These are phyloP conservation scores for Saprolegnia diclina DNA, from an alignment of 352 stramenopile genomes.

Conservation along the genomic window DNA sequence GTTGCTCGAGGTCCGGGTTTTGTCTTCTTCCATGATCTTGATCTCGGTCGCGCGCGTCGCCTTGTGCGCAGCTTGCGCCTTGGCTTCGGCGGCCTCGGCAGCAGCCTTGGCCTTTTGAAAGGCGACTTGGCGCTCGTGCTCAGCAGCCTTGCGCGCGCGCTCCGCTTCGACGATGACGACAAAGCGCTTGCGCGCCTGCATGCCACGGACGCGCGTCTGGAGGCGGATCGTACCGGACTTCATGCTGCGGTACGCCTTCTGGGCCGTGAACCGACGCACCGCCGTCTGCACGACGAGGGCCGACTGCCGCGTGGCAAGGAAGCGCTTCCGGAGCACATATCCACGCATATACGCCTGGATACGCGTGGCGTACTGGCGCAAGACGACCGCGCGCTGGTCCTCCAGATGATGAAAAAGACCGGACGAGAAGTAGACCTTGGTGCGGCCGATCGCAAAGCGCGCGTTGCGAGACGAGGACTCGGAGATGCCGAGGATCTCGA, in stretches of 20 bases:
- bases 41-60: too few relatives aligned
- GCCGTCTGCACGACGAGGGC: slow-evolving; percentile 64
- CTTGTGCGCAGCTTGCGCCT: slow-evolving; percentile 1
- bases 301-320: slow-evolving; percentile 39
- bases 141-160: neutral
- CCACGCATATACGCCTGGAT: slow-evolving; percentile 66
- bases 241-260: too few relatives aligned
- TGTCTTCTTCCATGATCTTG: too few relatives aligned
- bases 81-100: too few relatives aligned
- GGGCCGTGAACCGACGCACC: slow-evolving; percentile 68
- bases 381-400: slow-evolving; percentile 57
- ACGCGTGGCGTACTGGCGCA: slow-evolving; percentile 62
- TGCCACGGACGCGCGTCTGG: slow-evolving; percentile 38
- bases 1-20: too few relatives aligned
- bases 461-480: slow-evolving; percentile 44
- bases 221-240: slow-evolving; percentile 50
- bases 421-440: slow-evolving; percentile 84
- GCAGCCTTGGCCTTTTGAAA: too few relatives aligned
- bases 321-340: slow-evolving; percentile 53
- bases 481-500: slow-evolving; percentile 48
- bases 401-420: slow-evolving; percentile 89
- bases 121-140: too few relatives aligned
- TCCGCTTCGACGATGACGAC: slow-evolving; percentile 11
- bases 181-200: slow-evolving; percentile 59
- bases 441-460: slow-evolving; percentile 70